Conservation (phyloP, 2,329 filamentous ascomycete species). For the Didymella arachidicola region DNA sequence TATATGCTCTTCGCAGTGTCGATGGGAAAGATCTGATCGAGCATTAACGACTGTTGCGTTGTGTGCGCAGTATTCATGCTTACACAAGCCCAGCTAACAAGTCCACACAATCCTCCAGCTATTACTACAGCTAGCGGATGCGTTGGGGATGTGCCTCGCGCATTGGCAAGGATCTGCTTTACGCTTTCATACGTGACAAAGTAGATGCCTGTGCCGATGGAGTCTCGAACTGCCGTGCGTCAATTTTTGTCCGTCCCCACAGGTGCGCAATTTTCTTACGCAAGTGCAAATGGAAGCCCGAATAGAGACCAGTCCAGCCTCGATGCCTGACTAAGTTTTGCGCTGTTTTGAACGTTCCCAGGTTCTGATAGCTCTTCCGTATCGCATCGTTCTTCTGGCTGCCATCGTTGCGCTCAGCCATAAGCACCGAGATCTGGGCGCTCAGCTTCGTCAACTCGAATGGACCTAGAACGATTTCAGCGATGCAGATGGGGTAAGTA, state of each 20-base stretch:
- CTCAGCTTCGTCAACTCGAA: constrained; percentile 92
- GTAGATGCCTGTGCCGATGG: constrained; percentile 82
- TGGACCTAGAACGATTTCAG: constrained; percentile 62
- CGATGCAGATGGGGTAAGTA: not conserved
- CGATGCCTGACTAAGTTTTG: constrained; percentile 78
- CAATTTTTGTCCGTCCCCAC: constrained; percentile 15
- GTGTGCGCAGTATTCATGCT: constrained; percentile 41
- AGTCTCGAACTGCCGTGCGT: constrained; percentile 73
- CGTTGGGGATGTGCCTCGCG: constrained; percentile 75
- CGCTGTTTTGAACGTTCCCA: constrained; percentile 78
- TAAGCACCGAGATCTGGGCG: constrained; percentile 81
- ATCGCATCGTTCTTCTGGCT: constrained; percentile 47
- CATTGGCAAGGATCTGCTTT: constrained; percentile 81
- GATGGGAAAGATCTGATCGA: constrained; percentile 64
- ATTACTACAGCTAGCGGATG: constrained; percentile 80
- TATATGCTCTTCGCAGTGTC: constrained; percentile 88
- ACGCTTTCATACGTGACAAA: constrained; percentile 89
- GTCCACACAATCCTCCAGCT: constrained; percentile 81
- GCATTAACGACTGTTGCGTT: constrained; percentile 11
- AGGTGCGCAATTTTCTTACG: constrained; percentile 59
- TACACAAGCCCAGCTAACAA: constrained; percentile 84
- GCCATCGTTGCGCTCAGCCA: constrained; percentile 68
- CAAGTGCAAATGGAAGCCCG: constrained; percentile 79
- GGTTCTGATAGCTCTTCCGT: constrained; percentile 72
- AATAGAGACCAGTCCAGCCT: constrained; percentile 77